Percentiles rank a stretch among this genome's conserved stretches.
phyloP scores from a whole-genome alignment of 1,284 basidiomycete species.

The Moesziomyces parantarcticus region DNA sequence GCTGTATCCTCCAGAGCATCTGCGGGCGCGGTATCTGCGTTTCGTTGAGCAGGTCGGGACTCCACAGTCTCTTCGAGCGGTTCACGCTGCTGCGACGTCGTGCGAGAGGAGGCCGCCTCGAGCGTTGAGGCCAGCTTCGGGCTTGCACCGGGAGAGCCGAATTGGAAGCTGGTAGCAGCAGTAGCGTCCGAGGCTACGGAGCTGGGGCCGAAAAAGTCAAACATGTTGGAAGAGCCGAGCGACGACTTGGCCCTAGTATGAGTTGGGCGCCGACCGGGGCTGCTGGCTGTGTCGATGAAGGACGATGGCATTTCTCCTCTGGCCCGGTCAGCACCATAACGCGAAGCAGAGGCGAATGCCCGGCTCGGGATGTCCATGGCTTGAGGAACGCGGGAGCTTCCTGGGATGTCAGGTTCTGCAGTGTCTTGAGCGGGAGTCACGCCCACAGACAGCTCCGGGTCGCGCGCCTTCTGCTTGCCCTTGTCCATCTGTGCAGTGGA shows the following conservation, averaged over 20 bases:
- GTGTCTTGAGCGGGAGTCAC: not conserved
- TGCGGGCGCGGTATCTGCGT: not conserved
- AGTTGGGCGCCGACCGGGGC: constrained; percentile 14
- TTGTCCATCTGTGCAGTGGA: constrained; percentile 13
- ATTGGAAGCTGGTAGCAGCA: constrained; percentile 41
- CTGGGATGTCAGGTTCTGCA: not conserved
- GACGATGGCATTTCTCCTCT: constrained; percentile 2
- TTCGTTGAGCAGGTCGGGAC: constrained; percentile 1
- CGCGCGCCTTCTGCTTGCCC: constrained; percentile 22
- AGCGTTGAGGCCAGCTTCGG: constrained; percentile 7
- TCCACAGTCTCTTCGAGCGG: constrained; percentile 22
- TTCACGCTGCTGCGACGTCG: not conserved
- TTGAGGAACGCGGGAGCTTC: constrained; percentile 7
- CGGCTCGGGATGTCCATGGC: constrained; percentile 16
- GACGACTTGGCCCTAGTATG: constrained; percentile 39
- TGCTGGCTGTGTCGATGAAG: not conserved
- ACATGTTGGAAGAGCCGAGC: constrained; percentile 32
- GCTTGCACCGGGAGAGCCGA: constrained; percentile 28
- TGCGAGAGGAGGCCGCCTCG: not conserved
- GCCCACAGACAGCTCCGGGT: constrained; percentile 1
- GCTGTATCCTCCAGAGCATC: not conserved
- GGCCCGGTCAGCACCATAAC: not conserved
- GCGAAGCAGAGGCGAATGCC: not conserved
- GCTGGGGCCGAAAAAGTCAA: constrained; percentile 49
- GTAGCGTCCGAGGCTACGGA: constrained; percentile 40